A percentile compares a stretch with the other conserved stretches of the same genome.
These are phyloP conservation scores for Glomus cerebriforme DNA, from an alignment of 192 early-diverging fungal genomes.

Conservation along the genomic window DNA sequence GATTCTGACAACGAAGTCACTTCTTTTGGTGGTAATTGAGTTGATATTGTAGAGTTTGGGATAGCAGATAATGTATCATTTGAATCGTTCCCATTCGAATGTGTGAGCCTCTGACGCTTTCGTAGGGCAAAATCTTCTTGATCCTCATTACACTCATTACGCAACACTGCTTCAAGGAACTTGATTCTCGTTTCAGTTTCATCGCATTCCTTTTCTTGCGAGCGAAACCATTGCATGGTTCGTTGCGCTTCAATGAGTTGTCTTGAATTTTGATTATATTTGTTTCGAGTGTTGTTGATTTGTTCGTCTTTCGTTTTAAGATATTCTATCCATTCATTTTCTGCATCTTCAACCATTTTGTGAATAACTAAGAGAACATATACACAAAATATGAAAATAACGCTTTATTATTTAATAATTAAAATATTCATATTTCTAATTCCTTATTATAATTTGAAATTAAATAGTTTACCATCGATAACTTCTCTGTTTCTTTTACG, in stretches of 20 bases:
- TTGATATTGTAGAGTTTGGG: background rate
- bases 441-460: background rate
- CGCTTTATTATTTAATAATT: background rate
- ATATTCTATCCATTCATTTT: constrained; percentile 65
- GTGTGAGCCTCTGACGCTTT: background rate
- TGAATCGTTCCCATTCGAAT: background rate
- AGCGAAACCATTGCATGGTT: constrained; percentile 51
- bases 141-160: constrained; percentile 41
- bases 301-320: constrained; percentile 58
- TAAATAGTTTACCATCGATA: constrained; percentile 34
- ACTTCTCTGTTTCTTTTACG: constrained; percentile 45
- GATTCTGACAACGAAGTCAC: background rate
- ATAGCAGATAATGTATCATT: background rate
- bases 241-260: constrained; percentile 57
- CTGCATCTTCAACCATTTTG: constrained; percentile 67
- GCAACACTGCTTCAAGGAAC: constrained; percentile 60
- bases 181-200: constrained; percentile 65
- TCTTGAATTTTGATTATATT: constrained; percentile 54
- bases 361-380: constrained; percentile 54
- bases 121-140: constrained; percentile 1
- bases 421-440: background rate
- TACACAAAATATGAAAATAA: background rate
- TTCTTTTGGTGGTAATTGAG: background rate
- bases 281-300: constrained; percentile 55
- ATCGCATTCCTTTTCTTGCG: constrained; percentile 52